These are phyloP conservation scores for Plasmodium adleri DNA, from an alignment of 169 alveolate species.

Conservation along the genomic window DNA sequence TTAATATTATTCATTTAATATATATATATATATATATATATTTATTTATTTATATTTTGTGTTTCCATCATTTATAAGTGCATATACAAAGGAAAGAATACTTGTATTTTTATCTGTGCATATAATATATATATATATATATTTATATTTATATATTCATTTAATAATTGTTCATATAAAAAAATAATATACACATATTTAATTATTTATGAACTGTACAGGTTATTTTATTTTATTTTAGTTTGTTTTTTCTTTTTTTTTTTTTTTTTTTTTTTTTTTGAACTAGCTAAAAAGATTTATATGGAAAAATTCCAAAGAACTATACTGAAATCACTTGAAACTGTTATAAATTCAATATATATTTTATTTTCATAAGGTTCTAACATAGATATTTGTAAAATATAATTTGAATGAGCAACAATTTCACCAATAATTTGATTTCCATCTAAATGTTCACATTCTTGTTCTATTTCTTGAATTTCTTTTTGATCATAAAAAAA, in stretches of 20 bases:
- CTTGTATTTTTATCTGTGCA: too few species aligned
- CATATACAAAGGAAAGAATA: too few species aligned
- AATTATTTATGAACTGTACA: too few species aligned
- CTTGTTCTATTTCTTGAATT: conserved; percentile 65
- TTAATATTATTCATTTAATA: too few species aligned
- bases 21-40: too few species aligned
- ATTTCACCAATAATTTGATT: conserved; percentile 72
- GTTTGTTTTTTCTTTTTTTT: conserved; percentile 13
- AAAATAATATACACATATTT: too few species aligned
- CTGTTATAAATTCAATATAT: conserved; percentile 30
- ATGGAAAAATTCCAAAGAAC: conserved; percentile 46
- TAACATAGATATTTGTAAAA: conserved; percentile 55
- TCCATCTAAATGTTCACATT: conserved; percentile 33
- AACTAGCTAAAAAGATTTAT: conserved; percentile 30
- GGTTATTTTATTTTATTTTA: too few species aligned
- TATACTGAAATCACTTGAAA: conserved; percentile 62
- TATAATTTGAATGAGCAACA: conserved; percentile 62
- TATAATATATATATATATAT: too few species aligned
- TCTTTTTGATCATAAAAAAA: conserved; percentile 65
- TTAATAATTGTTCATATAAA: too few species aligned
- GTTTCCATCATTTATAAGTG: too few species aligned
- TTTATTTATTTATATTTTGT: too few species aligned
- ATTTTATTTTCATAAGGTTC: conserved; percentile 34
- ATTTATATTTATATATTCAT: too few species aligned
- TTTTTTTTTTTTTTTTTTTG: conserved; percentile 4